Base-by-base conservation (phyloP, 1,284 basidiomycete genomes). In the Xerocomus nothofagi region DNA sequence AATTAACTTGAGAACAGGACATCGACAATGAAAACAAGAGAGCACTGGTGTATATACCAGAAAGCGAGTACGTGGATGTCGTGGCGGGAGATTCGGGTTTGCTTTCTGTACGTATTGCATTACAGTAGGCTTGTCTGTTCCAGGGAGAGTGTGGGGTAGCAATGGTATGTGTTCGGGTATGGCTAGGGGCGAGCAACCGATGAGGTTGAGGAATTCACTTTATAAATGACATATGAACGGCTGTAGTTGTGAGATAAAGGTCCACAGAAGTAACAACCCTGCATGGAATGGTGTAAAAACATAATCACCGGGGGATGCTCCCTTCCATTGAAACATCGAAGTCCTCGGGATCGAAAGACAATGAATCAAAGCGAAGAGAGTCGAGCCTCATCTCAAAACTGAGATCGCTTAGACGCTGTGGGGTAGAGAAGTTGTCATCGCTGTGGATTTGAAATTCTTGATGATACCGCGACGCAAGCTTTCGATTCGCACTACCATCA, bases 301-400 rank as follows among this genome's bases (percentile, higher is more conserved):
- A 44, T 3, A 20, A 44, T 68, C 43, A 68, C 47, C 51, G 47
- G 7, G 39, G 20, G 17, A 40, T 6, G 38, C 45, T 44, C 5
- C 44, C 49, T 33, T 53, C 58, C 60, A 54, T 64, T 33, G 51
- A 39, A 31, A 69, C 40, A 56, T 67, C 58, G 52, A 81, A 84
- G 39, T 72, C 73, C 51, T 82, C 77, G 18, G 75, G 73, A 60
- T 87, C 81, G 50, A 87, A 84, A 46, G 81, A 82, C 37, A 87
- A 56, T 1, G 76, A 72, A 53, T 86, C 84, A 58, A 86, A 87
- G 59, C 84, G 82, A 46, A 87, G 68, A 21, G 85, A 85, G 60
- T 85, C 81, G 15, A 87, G 76, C 38, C 68, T 71, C 80, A 85
- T 80, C 69, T 87, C 82, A 45, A 81, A 67, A 51, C 74, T 76